Base-by-base conservation (phyloP, 805 yeast species). In the Novakomyces olei region DNA sequence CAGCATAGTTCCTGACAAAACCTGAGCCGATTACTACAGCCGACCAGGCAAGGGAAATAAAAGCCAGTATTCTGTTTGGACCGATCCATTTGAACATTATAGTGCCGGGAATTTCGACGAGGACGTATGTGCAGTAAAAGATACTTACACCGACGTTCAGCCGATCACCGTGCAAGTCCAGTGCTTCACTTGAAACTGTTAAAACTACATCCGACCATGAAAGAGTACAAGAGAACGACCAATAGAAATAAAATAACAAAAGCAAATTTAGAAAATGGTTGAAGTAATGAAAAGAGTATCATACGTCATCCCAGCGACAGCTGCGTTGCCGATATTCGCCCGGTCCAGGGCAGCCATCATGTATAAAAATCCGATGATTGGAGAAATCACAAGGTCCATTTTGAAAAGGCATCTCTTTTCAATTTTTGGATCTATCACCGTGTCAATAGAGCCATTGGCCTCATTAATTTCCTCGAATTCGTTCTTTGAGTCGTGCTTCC, bases 91-190 rank as follows among this genome's bases (percentile, higher is more conserved):
- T 72, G 44, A 75, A 55, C 30, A 63, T 44, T 46, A 65, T 68
- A 47, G 74, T 75, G 9, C 78, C 67, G 8, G 75, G 57, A 14
- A 73, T 58, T 41, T 70, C 71, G 27, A 61, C 44, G 1, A 57
- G 35, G 16, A 73, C 55, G 46, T 75, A 75, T 5, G 81, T 80
- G 10, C 72, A 72, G 41, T 73, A 75, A 50, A 75, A 74, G 6
- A 74, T 64, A 5, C 77, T 69, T 40, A 75, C 58, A 3, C 75
- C 74, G 19, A 59, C 61, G 45, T 72, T 60, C 57, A 61, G 62
- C 28, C 60, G 51, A 15, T 53, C 49, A 15, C 63, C 63, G 2
- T 41, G 37, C 16, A 63, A 50, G 8, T 50, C 48, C 14, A 63
- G 43, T 35, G 59, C 63, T 3, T 37, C 44, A 23, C n/a, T n/a